Evolutionary conservation across 1,139 yeast genomes (phyloP).

Genomic region (Debaryomycetaceae sp.): DNA sequence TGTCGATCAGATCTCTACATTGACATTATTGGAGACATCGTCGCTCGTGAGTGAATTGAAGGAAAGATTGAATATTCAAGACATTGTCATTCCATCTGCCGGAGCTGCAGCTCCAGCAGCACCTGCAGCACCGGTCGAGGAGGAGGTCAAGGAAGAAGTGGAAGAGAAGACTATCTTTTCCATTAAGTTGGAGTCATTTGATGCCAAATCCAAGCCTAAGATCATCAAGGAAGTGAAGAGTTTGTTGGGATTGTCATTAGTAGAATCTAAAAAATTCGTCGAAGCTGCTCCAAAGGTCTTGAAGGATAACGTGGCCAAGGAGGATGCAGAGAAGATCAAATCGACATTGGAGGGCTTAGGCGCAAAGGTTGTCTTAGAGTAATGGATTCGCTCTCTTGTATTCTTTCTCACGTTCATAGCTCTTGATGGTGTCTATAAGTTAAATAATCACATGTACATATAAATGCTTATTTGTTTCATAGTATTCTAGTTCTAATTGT

Average conservation of each 20-base stretch:
- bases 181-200: conserved; percentile 89
- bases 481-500: not conserved
- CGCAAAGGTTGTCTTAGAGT: conserved; percentile 88
- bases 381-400: conserved; percentile 17
- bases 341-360: conserved; percentile 91
- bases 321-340: conserved; percentile 90
- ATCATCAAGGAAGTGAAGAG: conserved; percentile 95
- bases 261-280: conserved; percentile 95
- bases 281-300: conserved; percentile 95
- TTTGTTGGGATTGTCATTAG: conserved; percentile 86
- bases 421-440: not conserved
- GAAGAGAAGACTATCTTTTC: conserved; percentile 95
- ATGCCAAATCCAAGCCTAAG: conserved; percentile 94
- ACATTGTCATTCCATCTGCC: conserved; percentile 80
- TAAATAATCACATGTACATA: not conserved
- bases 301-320: conserved; percentile 83
- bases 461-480: not conserved
- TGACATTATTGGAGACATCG: conserved; percentile 89
- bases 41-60: conserved; percentile 80
- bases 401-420: not conserved
- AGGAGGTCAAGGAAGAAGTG: conserved; percentile 72
- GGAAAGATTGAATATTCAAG: conserved; percentile 85
- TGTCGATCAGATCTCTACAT: conserved; percentile 85
- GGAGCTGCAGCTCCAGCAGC: conserved; percentile 69
- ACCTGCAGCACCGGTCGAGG: conserved; percentile 70